These are phyloP conservation scores for Microstegium vimineum DNA, from an alignment of 176 grass and related monocot species.

Conservation along the genomic window DNA sequence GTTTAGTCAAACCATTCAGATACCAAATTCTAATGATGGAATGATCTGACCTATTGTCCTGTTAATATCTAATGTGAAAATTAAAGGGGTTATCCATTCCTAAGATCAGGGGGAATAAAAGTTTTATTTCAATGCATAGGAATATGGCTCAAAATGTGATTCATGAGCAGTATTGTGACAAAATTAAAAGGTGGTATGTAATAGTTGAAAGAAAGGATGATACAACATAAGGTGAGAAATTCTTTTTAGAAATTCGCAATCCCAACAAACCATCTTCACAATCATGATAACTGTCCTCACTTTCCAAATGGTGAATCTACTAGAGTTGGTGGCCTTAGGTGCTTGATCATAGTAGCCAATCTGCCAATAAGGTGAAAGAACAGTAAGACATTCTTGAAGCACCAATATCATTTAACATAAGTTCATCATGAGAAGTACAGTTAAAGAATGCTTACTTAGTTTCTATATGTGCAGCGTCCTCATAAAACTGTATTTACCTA, in stretches of 20 bases:
- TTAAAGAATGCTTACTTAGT: conserved; percentile 4
- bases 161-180: background rate
- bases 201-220: background rate
- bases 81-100: background rate
- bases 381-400: background rate
- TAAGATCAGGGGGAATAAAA: background rate
- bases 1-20: background rate
- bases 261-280: background rate
- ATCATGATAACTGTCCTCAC: background rate
- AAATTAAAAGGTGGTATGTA: background rate
- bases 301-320: background rate
- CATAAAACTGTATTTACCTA: background rate
- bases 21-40: background rate
- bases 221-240: background rate
- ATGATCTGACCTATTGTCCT: background rate
- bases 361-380: conserved; percentile 6
- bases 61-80: background rate
- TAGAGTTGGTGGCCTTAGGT: background rate
- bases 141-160: background rate
- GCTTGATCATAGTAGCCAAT: conserved; percentile 8
- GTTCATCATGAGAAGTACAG: background rate
- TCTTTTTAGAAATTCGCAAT: background rate
- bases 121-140: background rate
- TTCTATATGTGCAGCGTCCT: background rate
- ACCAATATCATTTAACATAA: background rate